Conservation (phyloP, 345 rosid genomes). For the Bruguiera sexangula region DNA sequence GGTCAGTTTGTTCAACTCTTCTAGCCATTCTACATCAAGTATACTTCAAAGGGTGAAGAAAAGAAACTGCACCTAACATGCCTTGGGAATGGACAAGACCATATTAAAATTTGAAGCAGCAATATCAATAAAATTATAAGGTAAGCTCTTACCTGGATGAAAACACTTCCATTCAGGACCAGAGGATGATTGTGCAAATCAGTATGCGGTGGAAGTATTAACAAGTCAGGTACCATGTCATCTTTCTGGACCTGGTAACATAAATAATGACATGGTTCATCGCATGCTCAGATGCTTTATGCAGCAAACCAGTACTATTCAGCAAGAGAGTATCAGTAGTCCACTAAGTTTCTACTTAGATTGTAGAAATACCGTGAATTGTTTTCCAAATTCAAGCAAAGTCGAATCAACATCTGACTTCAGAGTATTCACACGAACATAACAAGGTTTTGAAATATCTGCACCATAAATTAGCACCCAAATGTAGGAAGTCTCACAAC, state of each 20-base stretch:
- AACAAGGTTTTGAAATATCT: conserved; percentile 69
- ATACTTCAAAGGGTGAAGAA: neutral
- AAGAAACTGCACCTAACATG: neutral
- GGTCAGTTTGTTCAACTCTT: neutral
- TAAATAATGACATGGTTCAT: neutral
- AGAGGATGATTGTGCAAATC: conserved; percentile 86
- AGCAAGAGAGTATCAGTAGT: neutral
- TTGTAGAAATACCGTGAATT: conserved; percentile 42
- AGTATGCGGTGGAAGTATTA: conserved; percentile 68
- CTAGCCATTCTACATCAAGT: neutral
- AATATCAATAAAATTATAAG: neutral
- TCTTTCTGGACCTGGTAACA: conserved; percentile 65
- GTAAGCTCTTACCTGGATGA: conserved; percentile 58
- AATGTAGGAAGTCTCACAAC: neutral
- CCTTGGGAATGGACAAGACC: neutral
- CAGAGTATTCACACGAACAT: conserved; percentile 81
- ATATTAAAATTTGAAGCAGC: neutral
- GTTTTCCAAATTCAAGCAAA: conserved; percentile 53
- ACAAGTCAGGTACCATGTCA: conserved; percentile 63
- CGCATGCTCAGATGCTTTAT: neutral
- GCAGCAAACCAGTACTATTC: neutral
- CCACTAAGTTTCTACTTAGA: conserved; percentile 7
- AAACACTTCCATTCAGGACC: conserved; percentile 65
- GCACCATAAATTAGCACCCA: conserved; percentile 27
- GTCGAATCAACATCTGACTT: conserved; percentile 70